These are phyloP conservation scores for Hordeum marinum DNA, from an alignment of 176 grass and related monocot genomes.

Conservation along the genomic window DNA sequence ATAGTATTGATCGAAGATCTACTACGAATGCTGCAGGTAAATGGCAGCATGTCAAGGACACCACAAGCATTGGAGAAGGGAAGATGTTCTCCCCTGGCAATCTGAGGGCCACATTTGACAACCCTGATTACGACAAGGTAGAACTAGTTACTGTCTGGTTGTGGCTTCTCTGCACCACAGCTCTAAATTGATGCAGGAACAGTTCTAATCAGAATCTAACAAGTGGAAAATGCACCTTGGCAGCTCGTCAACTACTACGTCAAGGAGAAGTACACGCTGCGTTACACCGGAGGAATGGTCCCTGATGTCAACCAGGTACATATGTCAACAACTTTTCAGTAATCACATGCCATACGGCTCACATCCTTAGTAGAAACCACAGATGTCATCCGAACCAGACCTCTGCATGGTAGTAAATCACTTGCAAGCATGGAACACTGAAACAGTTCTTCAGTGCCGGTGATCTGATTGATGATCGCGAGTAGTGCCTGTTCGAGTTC, in stretches of 20 bases:
- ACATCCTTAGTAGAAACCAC: background rate
- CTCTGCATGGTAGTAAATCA: background rate
- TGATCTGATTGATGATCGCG: background rate
- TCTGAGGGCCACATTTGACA: conserved; percentile 84
- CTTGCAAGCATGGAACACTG: background rate
- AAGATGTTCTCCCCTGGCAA: conserved; percentile 99
- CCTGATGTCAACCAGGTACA: conserved; percentile 98
- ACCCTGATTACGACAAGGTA: conserved; percentile 75
- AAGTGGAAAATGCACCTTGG: background rate
- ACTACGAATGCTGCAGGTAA: conserved; percentile 49
- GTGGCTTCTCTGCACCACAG: background rate
- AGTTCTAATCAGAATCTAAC: background rate
- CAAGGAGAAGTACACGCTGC: conserved; percentile 94
- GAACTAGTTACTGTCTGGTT: background rate
- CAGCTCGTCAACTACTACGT: conserved; percentile 98
- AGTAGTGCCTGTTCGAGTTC: background rate
- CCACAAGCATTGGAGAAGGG: conserved; percentile 77
- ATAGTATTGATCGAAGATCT: background rate
- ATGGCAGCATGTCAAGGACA: conserved; percentile 99
- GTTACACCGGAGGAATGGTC: conserved; percentile 99
- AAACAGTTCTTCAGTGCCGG: background rate
- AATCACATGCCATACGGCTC: background rate
- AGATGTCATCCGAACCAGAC: background rate
- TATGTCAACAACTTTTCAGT: background rate
- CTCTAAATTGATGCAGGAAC: background rate